Conservation (phyloP, 345 rosid species). For the Noccaea bulbosa region DNA sequence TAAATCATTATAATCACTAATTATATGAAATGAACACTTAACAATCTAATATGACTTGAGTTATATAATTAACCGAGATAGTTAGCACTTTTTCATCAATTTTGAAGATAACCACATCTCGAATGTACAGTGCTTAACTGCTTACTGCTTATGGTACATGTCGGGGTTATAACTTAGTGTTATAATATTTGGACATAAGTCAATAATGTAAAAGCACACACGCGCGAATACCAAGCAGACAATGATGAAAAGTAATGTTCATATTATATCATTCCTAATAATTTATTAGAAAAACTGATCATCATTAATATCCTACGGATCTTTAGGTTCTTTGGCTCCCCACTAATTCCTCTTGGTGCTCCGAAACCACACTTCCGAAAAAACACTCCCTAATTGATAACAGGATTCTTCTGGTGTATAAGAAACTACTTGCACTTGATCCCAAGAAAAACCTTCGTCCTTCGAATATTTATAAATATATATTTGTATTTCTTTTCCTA, state of each 20-base stretch:
- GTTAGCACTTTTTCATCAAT: not conserved
- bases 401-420: not conserved
- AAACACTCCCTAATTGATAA: not conserved
- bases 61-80: not conserved
- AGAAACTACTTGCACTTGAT: not conserved
- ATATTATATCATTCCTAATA: slow-evolving; percentile 8
- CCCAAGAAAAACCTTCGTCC: not conserved
- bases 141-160: not conserved
- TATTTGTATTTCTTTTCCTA: not conserved
- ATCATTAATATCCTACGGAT: slow-evolving; percentile 34
- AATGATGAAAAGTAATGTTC: slow-evolving; percentile 33
- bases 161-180: slow-evolving; percentile 1
- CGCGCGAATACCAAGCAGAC: slow-evolving; percentile 34
- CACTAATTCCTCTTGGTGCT: slow-evolving; percentile 29
- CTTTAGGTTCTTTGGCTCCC: slow-evolving; percentile 35
- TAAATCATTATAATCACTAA: not conserved
- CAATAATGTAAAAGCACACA: slow-evolving; percentile 36
- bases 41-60: not conserved
- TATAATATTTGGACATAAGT: slow-evolving; percentile 18
- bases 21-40: not conserved
- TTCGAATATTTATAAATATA: not conserved
- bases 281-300: slow-evolving; percentile 24
- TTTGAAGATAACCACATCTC: not conserved
- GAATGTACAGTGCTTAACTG: not conserved
- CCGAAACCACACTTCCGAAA: not conserved